Evolutionary conservation across 192 early-diverging fungal species (phyloP), one percentile per base, ranked within the genome.

Genomic region (Spizellomyces sp.): DNA sequence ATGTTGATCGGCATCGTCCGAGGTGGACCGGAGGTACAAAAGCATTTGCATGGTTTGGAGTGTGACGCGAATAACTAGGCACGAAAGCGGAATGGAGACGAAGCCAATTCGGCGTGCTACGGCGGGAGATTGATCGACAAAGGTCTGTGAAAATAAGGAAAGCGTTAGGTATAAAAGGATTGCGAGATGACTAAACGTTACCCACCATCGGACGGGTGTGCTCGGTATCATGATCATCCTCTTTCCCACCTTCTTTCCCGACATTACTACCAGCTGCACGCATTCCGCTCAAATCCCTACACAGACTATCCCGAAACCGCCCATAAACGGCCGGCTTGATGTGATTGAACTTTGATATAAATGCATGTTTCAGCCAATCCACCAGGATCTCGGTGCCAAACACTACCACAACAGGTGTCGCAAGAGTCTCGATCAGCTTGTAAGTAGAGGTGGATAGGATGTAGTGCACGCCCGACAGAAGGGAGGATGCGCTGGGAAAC

Each of bases 331-430:
- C 86, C 5, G 94, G 92, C 36, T 91, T 77, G 67, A 98, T 93
- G 68, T 92, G 90, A 78, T 99, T 99, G 78, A 98, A 96, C 71
- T 98, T 98, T 10, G 92, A 93, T 58, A 99, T 94, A 76, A 99
- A 99, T 0, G 98, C 93, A 77, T 99, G 98, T 78, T 99, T 99
- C 63, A 98, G 78, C 93, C 95, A 98, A 77, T 99, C 96, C 6
- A 98, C 95, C 17, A 96, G 69, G 9, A 97, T 80, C 76, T 98
- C 98, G 46, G 95, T 94, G 0, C 86, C 88, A 58, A 93, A 85
- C 6, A 99, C 94, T 67, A 95, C 84, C 43, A 98, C 75, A 7
- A 91, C 88, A 1, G 96, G 98, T 9, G 89, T 91, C 64, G 69
- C 50, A 22, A 95, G 71, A 10, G 82, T 83, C 50, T 82, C 79